These are phyloP conservation scores for Bolboschoenoplectus hybrid DNA, from an alignment of 202 grass and related monocot genomes.

Conservation along the genomic window DNA sequence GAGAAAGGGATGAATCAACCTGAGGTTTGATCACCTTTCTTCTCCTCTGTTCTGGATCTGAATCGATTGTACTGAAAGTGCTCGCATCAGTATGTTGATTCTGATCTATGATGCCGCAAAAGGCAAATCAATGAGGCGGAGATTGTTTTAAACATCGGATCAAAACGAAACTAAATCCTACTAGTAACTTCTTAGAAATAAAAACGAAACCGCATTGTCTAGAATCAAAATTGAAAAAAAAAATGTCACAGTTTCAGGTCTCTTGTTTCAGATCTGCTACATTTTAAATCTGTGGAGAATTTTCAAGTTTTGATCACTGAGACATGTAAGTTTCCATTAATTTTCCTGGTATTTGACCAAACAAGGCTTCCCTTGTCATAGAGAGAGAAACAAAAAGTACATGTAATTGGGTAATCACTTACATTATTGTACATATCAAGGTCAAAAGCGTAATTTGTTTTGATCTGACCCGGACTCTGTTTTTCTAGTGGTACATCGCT, in stretches of 20 bases:
- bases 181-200: not conserved
- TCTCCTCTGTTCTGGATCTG: slow-evolving; percentile 33
- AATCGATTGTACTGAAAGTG: not conserved
- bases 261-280: slow-evolving; percentile 5
- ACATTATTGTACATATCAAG: not conserved
- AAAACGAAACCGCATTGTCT: not conserved
- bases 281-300: not conserved
- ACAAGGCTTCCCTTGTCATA: slow-evolving; percentile 5
- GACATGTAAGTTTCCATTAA: not conserved
- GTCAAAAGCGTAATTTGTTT: not conserved
- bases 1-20: not conserved
- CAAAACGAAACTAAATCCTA: not conserved
- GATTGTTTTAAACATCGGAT: slow-evolving; percentile 7
- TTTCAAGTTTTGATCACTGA: not conserved
- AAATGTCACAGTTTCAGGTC: not conserved
- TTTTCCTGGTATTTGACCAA: not conserved
- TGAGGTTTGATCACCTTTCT: not conserved
- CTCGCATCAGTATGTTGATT: not conserved
- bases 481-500: not conserved
- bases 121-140: not conserved
- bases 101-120: not conserved
- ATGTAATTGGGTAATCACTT: not conserved
- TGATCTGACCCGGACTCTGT: not conserved
- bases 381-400: slow-evolving; percentile 17
- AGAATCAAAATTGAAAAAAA: not conserved